Evolutionary conservation across 2,329 filamentous ascomycete genomes (phyloP), one percentile per base, ranked within the genome.

Genomic region (Botrytis aclada): DNA sequence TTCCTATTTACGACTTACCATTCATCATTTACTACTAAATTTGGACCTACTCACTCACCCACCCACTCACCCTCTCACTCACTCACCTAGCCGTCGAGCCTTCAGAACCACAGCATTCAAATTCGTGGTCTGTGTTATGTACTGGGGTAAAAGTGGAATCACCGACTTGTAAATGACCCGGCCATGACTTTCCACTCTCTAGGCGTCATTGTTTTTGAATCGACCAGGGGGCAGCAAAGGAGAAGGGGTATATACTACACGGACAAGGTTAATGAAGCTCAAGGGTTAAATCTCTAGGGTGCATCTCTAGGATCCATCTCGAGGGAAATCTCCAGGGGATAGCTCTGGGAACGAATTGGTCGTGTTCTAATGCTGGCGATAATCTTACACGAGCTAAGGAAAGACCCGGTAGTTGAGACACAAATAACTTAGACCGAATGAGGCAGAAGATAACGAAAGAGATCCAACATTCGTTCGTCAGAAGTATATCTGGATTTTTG

Each of bases 111-210:
- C 41, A 62, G 22, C 25, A 62, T 51, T 8, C 32, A 45, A 47
- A 62, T 47, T 37, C 1, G 37, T 61, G 43, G 58, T 63, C 69
- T 70, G 69, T 70, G 69, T 70, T 39, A 54, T 71, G 10, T 37
- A 47, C 32, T 39, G 56, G 58, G 69, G 69, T 70, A 70, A 45
- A 70, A 45, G 67, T 70, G 67, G 67, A 70, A 62, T n/a, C 25
- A 3, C n/a, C 47, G 14, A 51, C 25, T n/a, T 51, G n/a, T n/a
- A 37, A 32, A 71, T 45, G 69, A 71, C 69, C 69, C 69, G 58
- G 29, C 58, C 12, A 71, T 41, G 41, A 37, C 43, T 63, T 37
- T 64, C 58, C 4, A 22, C 47, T n/a, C 25, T 51, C 47, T 51
- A 51, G 69, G 69, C 43, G 58, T 64, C 43, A 71, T 71, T 51